Evolutionary conservation across 2,329 filamentous ascomycete species (phyloP).

Genomic region (Pleurostoma richardsiae): DNA sequence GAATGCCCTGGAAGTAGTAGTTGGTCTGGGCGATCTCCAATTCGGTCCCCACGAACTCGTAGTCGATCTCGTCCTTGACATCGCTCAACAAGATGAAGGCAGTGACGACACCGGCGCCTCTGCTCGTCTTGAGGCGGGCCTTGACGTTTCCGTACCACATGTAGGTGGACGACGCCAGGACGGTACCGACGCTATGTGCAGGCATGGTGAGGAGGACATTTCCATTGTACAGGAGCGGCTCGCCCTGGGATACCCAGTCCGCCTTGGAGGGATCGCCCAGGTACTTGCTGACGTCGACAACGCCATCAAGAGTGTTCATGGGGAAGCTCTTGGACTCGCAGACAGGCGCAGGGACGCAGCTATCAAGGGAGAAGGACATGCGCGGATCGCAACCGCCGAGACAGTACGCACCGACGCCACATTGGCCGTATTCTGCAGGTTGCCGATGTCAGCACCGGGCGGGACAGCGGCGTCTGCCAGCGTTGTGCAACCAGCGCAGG

Average conservation of each 20-base stretch:
- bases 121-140: conserved; percentile 77
- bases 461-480: no score
- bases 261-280: conserved; percentile 74
- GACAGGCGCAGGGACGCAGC: conserved; percentile 78
- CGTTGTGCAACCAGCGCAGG: no score
- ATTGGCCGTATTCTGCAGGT: conserved; percentile 77
- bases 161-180: conserved; percentile 78
- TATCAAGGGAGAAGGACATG: conserved; percentile 75
- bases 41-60: conserved; percentile 85
- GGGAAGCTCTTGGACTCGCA: conserved; percentile 72
- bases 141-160: conserved; percentile 97
- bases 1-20: conserved; percentile 93
- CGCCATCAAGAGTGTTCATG: conserved; percentile 66
- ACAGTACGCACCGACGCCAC: conserved; percentile 91
- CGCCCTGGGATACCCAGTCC: conserved; percentile 87
- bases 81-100: conserved; percentile 95
- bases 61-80: conserved; percentile 98
- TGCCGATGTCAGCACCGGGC: conserved; percentile 7
- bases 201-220: conserved; percentile 86
- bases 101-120: conserved; percentile 86
- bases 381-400: conserved; percentile 90
- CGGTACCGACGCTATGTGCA: conserved; percentile 75
- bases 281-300: conserved; percentile 72
- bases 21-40: conserved; percentile 80
- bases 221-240: conserved; percentile 62